A percentile compares a stretch with the other conserved stretches of the same genome.
Evolutionary conservation across 495 filamentous ascomycete genomes (phyloP).

Genomic region (Corynascus novoguineensis): DNA sequence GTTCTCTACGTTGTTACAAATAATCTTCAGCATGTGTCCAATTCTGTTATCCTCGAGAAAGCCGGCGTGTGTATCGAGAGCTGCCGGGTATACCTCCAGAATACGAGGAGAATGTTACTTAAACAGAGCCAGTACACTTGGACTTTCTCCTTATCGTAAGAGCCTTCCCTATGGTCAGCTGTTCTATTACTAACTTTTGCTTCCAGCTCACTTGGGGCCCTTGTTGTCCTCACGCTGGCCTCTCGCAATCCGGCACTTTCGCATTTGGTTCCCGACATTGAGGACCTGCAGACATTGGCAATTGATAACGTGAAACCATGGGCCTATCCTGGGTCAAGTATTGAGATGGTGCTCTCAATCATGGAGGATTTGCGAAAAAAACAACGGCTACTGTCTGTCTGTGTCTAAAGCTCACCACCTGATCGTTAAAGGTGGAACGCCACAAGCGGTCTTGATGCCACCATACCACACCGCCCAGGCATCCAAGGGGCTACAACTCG

Average conservation of each 20-base stretch:
- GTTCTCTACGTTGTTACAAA: constrained; percentile 3
- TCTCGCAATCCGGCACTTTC: not conserved
- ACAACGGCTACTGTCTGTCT: not conserved
- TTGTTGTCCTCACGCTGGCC: constrained; percentile 2
- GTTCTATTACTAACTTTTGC: not conserved
- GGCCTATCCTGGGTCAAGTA: constrained; percentile 3
- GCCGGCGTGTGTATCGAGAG: constrained; percentile 4
- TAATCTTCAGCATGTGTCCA: not conserved
- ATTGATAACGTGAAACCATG: not conserved
- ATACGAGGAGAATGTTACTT: not conserved
- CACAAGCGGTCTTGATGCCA: too few species aligned
- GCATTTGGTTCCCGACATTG: constrained; percentile 1
- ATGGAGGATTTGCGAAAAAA: constrained; percentile 7
- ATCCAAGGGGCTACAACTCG: not conserved
- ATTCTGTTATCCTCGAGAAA: not conserved
- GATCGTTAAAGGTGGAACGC: not conserved
- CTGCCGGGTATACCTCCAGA: constrained; percentile 1
- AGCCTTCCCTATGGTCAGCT: not conserved
- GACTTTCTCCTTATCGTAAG: constrained; percentile 6
- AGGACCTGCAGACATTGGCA: constrained; percentile 2
- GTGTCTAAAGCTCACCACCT: not conserved
- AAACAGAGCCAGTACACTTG: constrained; percentile 10
- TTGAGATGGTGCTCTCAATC: constrained; percentile 2
- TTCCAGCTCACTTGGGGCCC: not conserved
- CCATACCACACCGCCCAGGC: not conserved